Percentiles rank a stretch among this genome's conserved stretches.
Evolutionary conservation across 208 protist species (phyloP).

Genomic region (Kentomonas sorsogonicus): DNA sequence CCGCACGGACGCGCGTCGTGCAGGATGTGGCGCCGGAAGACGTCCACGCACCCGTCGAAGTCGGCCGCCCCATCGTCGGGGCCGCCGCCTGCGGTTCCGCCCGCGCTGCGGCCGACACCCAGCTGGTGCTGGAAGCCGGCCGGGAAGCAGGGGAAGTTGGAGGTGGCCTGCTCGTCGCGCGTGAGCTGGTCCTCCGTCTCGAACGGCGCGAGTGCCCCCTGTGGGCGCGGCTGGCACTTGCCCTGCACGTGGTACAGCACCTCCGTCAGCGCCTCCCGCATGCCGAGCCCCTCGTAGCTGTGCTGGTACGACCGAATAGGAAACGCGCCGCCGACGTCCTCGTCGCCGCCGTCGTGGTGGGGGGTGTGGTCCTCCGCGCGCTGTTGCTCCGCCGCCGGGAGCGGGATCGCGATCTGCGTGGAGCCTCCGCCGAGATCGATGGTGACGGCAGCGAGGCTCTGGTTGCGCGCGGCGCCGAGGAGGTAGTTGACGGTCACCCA

Average conservation of each 20-base stretch:
- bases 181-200: too few species aligned
- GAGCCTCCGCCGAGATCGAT: conserved; percentile 81
- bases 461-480: conserved; percentile 21
- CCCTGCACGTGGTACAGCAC: conserved; percentile 29
- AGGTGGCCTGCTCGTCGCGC: too few species aligned
- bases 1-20: conserved; percentile 19
- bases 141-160: too few species aligned
- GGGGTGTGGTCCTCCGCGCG: too few species aligned
- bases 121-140: too few species aligned
- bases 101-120: too few species aligned
- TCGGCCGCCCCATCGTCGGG: conserved; percentile 6
- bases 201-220: too few species aligned
- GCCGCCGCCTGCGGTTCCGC: conserved; percentile 3
- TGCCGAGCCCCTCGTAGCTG: conserved; percentile 75
- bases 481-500: conserved; percentile 87
- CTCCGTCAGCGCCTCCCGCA: conserved; percentile 46
- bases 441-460: neutral
- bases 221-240: conserved; percentile 2
- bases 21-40: conserved; percentile 40
- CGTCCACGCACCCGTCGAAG: conserved; percentile 35
- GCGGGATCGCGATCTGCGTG: conserved; percentile 76
- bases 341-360: too few species aligned
- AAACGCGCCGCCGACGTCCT: too few species aligned
- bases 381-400: too few species aligned
- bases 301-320: conserved; percentile 63